Conservation (phyloP, 345 rosid genomes). For the Capsella bursapastoris region DNA sequence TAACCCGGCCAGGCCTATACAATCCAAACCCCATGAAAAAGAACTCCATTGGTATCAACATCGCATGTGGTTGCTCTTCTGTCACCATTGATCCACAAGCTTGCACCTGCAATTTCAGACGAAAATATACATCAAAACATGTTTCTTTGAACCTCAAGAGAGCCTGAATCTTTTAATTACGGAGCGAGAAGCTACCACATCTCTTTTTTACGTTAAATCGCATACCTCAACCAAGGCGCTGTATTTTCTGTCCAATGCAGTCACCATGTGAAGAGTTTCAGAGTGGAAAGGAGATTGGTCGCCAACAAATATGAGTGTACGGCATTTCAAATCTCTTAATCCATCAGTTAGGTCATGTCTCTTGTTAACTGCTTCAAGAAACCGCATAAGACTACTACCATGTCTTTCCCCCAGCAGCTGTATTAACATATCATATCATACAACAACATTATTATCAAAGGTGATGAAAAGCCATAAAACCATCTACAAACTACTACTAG, state of each 20-base stretch:
- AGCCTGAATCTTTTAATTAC: not conserved
- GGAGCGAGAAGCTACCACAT: not conserved
- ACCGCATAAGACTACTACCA: constrained; percentile 64
- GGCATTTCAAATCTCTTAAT: constrained; percentile 75
- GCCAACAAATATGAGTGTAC: constrained; percentile 92
- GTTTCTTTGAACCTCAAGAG: not conserved
- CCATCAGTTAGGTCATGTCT: constrained; percentile 80
- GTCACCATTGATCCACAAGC: constrained; percentile 99
- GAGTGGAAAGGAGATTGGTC: constrained; percentile 90
- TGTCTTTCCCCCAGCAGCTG: constrained; percentile 89
- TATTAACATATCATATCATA: constrained; percentile 31
- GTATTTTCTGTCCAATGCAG: constrained; percentile 77
- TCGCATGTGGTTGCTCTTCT: constrained; percentile 98
- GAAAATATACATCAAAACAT: constrained; percentile 1
- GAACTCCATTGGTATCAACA: constrained; percentile 95
- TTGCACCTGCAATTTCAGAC: constrained; percentile 67
- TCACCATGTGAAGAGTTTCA: constrained; percentile 81
- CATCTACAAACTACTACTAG: not conserved
- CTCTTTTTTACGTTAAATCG: not conserved
- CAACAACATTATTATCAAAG: constrained; percentile 6
- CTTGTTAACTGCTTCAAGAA: constrained; percentile 80
- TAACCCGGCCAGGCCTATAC: constrained; percentile 66
- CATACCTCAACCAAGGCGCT: constrained; percentile 92
- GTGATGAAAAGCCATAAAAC: not conserved
- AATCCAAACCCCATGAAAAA: constrained; percentile 86